These are phyloP conservation scores for Arthonia radiata DNA, from an alignment of 495 filamentous ascomycete genomes.

Conservation along the genomic window DNA sequence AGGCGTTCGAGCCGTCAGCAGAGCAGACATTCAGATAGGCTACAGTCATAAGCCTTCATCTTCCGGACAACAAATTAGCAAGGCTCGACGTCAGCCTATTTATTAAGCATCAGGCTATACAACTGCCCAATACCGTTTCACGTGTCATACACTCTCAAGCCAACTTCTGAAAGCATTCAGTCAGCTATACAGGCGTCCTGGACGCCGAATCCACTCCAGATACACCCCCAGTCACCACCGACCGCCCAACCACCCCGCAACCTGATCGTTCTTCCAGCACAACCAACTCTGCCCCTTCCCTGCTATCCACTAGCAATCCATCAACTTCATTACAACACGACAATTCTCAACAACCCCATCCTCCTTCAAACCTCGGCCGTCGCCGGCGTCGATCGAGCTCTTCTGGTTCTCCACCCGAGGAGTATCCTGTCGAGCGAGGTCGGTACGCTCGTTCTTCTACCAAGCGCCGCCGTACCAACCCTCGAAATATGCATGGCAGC, in stretches of 20 bases:
- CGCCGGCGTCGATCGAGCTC: neutral
- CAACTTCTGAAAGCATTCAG: no score
- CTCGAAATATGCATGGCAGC: neutral
- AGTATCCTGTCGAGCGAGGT: no score
- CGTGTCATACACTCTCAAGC: no score
- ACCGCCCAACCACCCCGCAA: constrained; percentile 24
- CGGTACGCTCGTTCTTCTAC: constrained; percentile 1
- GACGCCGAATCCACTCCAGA: constrained; percentile 27
- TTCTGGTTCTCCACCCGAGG: no score
- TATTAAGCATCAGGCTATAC: no score
- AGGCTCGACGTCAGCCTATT: no score
- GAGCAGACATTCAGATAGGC: no score
- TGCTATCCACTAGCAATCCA: constrained; percentile 8
- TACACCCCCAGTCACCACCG: constrained; percentile 31
- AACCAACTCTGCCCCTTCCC: constrained; percentile 14
- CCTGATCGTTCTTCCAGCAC: constrained; percentile 14
- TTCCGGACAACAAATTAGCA: no score
- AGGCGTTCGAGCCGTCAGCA: no score
- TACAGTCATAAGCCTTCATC: no score
- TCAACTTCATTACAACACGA: constrained; percentile 4
- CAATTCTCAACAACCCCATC: constrained; percentile 4
- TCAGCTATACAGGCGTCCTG: no score
- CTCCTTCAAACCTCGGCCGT: constrained; percentile 1
- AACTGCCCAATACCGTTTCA: no score
- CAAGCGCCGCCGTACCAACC: constrained; percentile 1